phyloP scores from a whole-genome alignment of 192 early-diverging fungal species.

The Anaeromyces robustus region DNA sequence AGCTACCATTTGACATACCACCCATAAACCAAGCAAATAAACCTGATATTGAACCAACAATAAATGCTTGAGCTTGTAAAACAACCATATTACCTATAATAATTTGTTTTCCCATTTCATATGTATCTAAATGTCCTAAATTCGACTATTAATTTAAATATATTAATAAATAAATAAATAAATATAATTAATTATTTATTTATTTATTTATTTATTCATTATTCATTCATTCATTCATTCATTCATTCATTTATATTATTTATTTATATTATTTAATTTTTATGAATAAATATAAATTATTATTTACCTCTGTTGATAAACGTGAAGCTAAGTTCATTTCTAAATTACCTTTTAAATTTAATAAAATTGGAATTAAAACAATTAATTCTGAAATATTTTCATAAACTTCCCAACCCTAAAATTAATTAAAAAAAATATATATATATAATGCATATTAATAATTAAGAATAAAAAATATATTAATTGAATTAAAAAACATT shows the following conservation, averaged over 20 bases:
- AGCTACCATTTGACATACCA: background rate
- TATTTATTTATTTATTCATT: too few relatives aligned
- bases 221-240: too few relatives aligned
- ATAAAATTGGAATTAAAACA: conserved; percentile 67
- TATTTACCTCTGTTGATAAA: conserved; percentile 40
- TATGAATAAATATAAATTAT: too few relatives aligned
- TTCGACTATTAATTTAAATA: too few relatives aligned
- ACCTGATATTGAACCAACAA: background rate
- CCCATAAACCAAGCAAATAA: background rate
- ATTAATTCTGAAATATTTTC: conserved; percentile 51
- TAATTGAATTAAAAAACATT: background rate
- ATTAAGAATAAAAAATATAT: background rate
- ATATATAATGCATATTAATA: conserved; percentile 17
- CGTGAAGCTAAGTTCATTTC: conserved; percentile 84
- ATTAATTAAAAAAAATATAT: background rate
- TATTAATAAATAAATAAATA: too few relatives aligned
- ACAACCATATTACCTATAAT: background rate
- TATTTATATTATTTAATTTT: too few relatives aligned
- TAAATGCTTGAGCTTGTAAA: background rate
- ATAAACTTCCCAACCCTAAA: conserved; percentile 40
- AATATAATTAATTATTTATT: too few relatives aligned
- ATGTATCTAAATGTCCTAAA: conserved; percentile 11
- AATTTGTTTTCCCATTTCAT: background rate
- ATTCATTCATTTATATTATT: too few relatives aligned
- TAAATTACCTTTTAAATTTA: conserved; percentile 82